Percentiles rank a stretch among this genome's conserved stretches.
phyloP scores from a whole-genome alignment of 2,329 filamentous ascomycete species.

The Harringtonia aguacate region DNA sequence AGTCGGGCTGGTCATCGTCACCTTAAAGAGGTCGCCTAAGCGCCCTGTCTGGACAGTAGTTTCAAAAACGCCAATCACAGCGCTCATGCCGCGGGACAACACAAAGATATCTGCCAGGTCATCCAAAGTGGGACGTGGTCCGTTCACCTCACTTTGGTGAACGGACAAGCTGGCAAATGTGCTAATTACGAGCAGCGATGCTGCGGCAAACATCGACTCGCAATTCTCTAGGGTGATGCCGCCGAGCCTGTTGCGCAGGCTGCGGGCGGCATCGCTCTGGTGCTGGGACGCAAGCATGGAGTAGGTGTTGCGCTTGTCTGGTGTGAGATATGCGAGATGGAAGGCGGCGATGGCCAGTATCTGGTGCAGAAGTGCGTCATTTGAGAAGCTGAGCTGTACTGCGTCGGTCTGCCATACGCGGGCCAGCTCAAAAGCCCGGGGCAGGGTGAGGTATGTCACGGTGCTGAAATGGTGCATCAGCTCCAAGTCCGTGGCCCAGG shows the following conservation, averaged over 20 bases:
- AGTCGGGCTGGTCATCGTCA: background rate
- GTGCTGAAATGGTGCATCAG: constrained; percentile 20
- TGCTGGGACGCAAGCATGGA: constrained; percentile 16
- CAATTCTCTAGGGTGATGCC: constrained; percentile 19
- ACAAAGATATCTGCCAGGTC: constrained; percentile 22
- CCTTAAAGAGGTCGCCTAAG: constrained; percentile 14
- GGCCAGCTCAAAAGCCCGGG: constrained; percentile 16
- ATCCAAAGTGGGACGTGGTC: constrained; percentile 15
- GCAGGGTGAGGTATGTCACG: constrained; percentile 18
- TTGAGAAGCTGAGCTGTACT: constrained; percentile 14
- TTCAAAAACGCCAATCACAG: constrained; percentile 17
- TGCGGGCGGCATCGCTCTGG: constrained; percentile 19
- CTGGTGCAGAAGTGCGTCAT: constrained; percentile 23
- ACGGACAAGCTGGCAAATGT: constrained; percentile 18
- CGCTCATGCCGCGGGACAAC: constrained; percentile 20
- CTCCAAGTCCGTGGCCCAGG: constrained; percentile 24
- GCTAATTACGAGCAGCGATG: constrained; percentile 21
- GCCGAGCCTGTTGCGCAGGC: constrained; percentile 15
- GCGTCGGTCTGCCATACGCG: constrained; percentile 20
- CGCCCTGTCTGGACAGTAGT: constrained; percentile 11
- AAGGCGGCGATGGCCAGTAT: constrained; percentile 24
- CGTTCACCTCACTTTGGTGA: no score
- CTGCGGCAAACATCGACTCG: constrained; percentile 21
- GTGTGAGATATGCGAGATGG: constrained; percentile 19
- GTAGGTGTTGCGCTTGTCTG: constrained; percentile 13